phyloP scores from a whole-genome alignment of 257 asterid species.

The Plantago ovata region DNA sequence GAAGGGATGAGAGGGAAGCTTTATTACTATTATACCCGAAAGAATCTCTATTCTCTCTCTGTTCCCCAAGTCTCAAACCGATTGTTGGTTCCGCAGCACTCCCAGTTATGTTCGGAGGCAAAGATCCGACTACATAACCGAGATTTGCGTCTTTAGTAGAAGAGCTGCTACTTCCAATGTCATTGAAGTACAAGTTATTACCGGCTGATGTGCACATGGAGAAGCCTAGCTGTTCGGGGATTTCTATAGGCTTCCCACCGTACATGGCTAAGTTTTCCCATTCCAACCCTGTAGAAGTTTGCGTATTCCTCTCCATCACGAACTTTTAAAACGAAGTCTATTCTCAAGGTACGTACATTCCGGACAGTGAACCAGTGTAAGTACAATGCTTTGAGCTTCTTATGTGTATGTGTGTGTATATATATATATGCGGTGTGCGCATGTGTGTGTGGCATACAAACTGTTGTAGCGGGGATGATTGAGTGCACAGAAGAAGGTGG shows the following conservation, averaged over 20 bases:
- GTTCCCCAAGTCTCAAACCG: conserved; percentile 35
- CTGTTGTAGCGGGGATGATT: too few species aligned
- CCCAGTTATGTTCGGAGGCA: conserved; percentile 8
- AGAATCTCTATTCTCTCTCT: conserved; percentile 17
- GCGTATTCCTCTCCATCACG: conserved; percentile 21
- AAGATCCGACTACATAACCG: conserved; percentile 1
- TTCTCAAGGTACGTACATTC: not conserved
- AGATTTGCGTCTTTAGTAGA: not conserved
- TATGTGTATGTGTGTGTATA: conserved; percentile 1
- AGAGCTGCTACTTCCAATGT: conserved; percentile 5
- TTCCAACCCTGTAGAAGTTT: conserved; percentile 19
- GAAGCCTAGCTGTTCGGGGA: conserved; percentile 3
- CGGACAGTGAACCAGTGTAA: not conserved
- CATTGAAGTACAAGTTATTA: conserved; percentile 6
- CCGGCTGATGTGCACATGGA: conserved; percentile 19
- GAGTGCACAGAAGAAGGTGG: conserved; percentile 17
- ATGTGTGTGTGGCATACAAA: too few species aligned
- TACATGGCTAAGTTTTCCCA: conserved; percentile 30
- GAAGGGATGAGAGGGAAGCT: conserved; percentile 10
- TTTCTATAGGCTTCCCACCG: conserved; percentile 17
- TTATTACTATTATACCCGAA: not conserved
- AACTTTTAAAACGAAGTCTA: conserved; percentile 2
- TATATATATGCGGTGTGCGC: too few species aligned
- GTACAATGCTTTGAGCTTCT: conserved; percentile 1
- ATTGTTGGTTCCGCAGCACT: conserved; percentile 25